Base-by-base conservation (phyloP, 495 filamentous ascomycete genomes). In the Jackrogersella multiformis region DNA sequence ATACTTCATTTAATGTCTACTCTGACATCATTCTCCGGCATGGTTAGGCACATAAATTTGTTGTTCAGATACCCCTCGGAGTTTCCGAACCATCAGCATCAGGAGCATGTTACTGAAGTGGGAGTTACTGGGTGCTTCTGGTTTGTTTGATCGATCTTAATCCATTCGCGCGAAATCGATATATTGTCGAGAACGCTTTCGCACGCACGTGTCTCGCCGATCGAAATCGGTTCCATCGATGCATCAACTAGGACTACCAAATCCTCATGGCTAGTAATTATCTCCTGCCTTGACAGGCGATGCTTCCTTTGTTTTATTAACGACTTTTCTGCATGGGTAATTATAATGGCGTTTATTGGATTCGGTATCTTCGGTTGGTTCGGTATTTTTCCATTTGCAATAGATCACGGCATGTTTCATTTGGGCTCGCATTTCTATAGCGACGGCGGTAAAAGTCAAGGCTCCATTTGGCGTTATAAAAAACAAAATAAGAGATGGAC, bases 1-100 rank as follows among this genome's bases (percentile, higher is more conserved):
- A 42, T 64, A 60, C 41, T 71, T 60, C 45, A 52, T 60, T 20
- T 68, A 71, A 70, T 75, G 71, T 71, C 68, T 74, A 71, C 70
- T 71, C 65, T 61, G 60, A 61, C 73, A 70, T 78, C 55, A 32
- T 72, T 72, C 63, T 57, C 56, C 53, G 61, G 54, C 65, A 70
- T 71, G 64, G 76, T 75, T 69, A 70, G 71, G 64, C 65, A 74
- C 66, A 69, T 76, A 72, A 61, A 70, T 69, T 74, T 66, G 68
- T 72, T 72, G 61, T 75, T 69, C 60, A 73, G 68, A 74, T 75
- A 75, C 73, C 77, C 74, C 66, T 70, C 61, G 72, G 72, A 68
- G 68, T 73, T 71, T 73, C 66, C 68, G 69, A 69, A 66, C 63
- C 60, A 59, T 56, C 56, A 72, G 73, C 75, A 72, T 64, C 39